Evolutionary conservation across 345 rosid species (phyloP).

Genomic region (Aquilaria yunnanensis): DNA sequence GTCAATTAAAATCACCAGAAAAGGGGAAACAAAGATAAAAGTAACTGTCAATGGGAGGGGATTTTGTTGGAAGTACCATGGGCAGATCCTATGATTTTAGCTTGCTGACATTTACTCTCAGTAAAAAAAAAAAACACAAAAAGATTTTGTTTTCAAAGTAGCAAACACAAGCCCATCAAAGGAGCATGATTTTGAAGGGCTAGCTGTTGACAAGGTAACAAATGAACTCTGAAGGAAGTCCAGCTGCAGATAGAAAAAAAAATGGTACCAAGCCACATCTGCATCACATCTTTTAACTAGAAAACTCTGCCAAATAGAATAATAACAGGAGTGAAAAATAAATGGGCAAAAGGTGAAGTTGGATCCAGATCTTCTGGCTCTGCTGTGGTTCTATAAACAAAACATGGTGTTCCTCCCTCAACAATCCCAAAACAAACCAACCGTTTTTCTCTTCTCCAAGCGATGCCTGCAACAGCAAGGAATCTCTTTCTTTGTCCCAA

Average conservation of each 20-base stretch:
- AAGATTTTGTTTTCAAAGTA: neutral
- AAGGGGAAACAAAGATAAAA: slow-evolving; percentile 15
- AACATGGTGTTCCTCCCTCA: slow-evolving; percentile 79
- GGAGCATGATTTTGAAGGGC: slow-evolving; percentile 3
- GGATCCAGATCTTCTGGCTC: slow-evolving; percentile 62
- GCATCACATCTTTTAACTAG: slow-evolving; percentile 28
- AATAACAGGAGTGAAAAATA: slow-evolving; percentile 8
- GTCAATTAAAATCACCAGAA: slow-evolving; percentile 10
- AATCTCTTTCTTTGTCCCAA: slow-evolving; percentile 34
- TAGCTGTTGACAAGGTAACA: slow-evolving; percentile 14
- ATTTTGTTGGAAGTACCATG: neutral
- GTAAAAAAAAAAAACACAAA: slow-evolving; percentile 6
- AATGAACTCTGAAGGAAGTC: slow-evolving; percentile 4
- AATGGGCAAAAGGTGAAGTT: slow-evolving; percentile 26
- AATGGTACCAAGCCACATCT: slow-evolving; percentile 4
- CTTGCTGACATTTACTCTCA: slow-evolving; percentile 1
- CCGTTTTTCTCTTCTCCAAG: slow-evolving; percentile 28
- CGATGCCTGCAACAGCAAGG: slow-evolving; percentile 64
- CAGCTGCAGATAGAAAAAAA: slow-evolving; percentile 10
- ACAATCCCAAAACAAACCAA: slow-evolving; percentile 56
- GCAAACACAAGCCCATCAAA: neutral
- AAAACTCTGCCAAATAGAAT: slow-evolving; percentile 13
- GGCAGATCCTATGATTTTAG: neutral
- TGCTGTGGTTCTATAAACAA: slow-evolving; percentile 60
- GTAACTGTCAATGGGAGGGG: neutral